Evolutionary conservation across 1,284 basidiomycete species (phyloP).

Genomic region (Ceratobasidium sp.): DNA sequence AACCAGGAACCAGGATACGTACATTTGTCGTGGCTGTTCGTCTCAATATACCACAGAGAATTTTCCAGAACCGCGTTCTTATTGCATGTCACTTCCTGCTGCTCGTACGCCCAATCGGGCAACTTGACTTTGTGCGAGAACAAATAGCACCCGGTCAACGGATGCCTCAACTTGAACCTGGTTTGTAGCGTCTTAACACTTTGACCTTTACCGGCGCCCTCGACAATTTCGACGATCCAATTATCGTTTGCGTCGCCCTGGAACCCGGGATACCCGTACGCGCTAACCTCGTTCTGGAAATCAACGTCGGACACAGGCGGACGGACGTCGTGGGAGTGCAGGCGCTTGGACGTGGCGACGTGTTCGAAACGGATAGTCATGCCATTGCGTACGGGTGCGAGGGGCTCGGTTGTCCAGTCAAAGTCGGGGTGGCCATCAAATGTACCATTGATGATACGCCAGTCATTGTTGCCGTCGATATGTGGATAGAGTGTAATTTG

Average conservation of each 20-base stretch:
- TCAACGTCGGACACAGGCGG: conserved; percentile 98
- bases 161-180: conserved; percentile 87
- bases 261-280: conserved; percentile 90
- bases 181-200: conserved; percentile 85
- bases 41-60: conserved; percentile 96
- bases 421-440: conserved; percentile 63
- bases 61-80: conserved; percentile 93
- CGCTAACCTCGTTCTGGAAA: conserved; percentile 99
- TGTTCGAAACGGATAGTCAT: conserved; percentile 89
- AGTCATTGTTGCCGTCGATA: conserved; percentile 91
- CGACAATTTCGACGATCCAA: conserved; percentile 91
- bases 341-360: conserved; percentile 81
- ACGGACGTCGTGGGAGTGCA: conserved; percentile 95
- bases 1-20: conserved; percentile 58
- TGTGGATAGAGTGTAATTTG: conserved; percentile 99
- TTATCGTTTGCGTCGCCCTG: conserved; percentile 94
- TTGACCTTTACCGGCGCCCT: conserved; percentile 76
- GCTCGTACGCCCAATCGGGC: conserved; percentile 97
- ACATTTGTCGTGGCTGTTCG: conserved; percentile 82
- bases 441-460: conserved; percentile 83
- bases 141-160: conserved; percentile 92
- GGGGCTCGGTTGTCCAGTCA: conserved; percentile 70
- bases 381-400: conserved; percentile 75
- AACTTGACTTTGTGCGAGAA: conserved; percentile 98
- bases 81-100: conserved; percentile 99